Conservation (phyloP, 768 basidiomycete species). For the Tylopilus sp. region DNA sequence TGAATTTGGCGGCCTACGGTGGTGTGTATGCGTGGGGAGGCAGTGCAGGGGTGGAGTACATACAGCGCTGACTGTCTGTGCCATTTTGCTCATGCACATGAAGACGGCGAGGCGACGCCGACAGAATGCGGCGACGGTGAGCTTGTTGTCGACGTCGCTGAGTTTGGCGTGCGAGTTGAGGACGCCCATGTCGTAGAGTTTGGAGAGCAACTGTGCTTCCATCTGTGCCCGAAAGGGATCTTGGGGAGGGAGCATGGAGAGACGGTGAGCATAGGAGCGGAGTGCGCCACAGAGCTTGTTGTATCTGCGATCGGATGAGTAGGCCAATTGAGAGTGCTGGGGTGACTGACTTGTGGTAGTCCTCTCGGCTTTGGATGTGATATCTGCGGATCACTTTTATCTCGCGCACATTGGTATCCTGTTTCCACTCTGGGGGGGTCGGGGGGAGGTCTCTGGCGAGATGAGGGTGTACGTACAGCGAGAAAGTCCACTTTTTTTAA, state of each 20-base stretch:
- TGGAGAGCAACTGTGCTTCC: constrained; percentile 85
- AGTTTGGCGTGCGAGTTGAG: constrained; percentile 84
- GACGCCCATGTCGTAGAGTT: constrained; percentile 96
- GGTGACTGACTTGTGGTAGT: constrained; percentile 75
- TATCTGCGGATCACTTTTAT: constrained; percentile 93
- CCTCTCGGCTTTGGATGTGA: constrained; percentile 91
- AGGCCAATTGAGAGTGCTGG: background rate
- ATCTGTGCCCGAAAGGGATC: constrained; percentile 85
- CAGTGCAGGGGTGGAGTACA: constrained; percentile 31
- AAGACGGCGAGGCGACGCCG: constrained; percentile 88
- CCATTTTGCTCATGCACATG: constrained; percentile 91
- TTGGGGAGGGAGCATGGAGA: constrained; percentile 82
- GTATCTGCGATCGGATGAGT: constrained; percentile 49
- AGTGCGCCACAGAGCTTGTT: constrained; percentile 92
- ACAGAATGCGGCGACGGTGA: constrained; percentile 94
- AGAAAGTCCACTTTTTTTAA: constrained; percentile 97
- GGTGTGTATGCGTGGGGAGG: constrained; percentile 6
- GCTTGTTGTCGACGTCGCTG: constrained; percentile 89
- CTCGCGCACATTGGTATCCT: constrained; percentile 88
- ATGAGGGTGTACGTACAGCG: constrained; percentile 50
- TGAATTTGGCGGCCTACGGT: constrained; percentile 88
- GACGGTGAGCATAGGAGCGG: constrained; percentile 78
- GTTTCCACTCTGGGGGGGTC: constrained; percentile 73
- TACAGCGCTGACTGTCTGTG: constrained; percentile 91
- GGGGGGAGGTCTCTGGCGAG: background rate